Evolutionary conservation across 371 early-diverging fungal genomes (phyloP), one percentile per base, ranked within the genome.

Genomic region (Mortierella polycephala): DNA sequence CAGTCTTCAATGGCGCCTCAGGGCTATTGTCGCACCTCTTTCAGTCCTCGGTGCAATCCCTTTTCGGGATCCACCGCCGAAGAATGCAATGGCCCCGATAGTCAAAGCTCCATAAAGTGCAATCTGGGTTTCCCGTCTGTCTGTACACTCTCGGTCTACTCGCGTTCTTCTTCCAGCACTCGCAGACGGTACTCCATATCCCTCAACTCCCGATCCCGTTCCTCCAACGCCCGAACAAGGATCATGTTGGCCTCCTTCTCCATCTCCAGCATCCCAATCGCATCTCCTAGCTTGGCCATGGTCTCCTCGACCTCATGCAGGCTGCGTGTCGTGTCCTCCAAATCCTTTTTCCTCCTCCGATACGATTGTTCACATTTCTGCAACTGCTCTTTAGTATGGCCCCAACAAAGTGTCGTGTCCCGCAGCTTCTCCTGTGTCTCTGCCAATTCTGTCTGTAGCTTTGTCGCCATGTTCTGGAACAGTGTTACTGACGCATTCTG

Each of bases 391-490:
- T 71, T 76, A 16, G 76, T 76, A 3, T 71, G 70, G 1, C 67
- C 60, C 76, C 67, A 76, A 23, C 76, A 63, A 9, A 64, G 20
- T 0, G 64, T 67, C 20, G 60, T 67, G 12, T 76, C 76, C 3
- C 71, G 52, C 14, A 76, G 49, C 54, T 71, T 71, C 49, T 76
- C 76, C 12, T 76, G 71, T 0, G 71, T 76, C 1, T 71, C 71
- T 13, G 47, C 40, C n/a, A 76, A 54, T 50, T 76, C 76, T 7
- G 21, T 67, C 54, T 71, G 67, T 23, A 76, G 62, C 16, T 67
- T 66, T n/a, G 55, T 50, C 37, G 63, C 76, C 71, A 76, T 76
- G 53, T 71, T 64, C 44, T 76, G 76, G 64, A 71, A 76, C 0
- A 70, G 61, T 3, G 64, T 70, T 10, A 76, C 64, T 6, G 67